A percentile compares a stretch with the other conserved stretches of the same genome.
These are phyloP conservation scores for Dactylellina parvicollis DNA, from an alignment of 2,329 filamentous ascomycete species.

Conservation along the genomic window DNA sequence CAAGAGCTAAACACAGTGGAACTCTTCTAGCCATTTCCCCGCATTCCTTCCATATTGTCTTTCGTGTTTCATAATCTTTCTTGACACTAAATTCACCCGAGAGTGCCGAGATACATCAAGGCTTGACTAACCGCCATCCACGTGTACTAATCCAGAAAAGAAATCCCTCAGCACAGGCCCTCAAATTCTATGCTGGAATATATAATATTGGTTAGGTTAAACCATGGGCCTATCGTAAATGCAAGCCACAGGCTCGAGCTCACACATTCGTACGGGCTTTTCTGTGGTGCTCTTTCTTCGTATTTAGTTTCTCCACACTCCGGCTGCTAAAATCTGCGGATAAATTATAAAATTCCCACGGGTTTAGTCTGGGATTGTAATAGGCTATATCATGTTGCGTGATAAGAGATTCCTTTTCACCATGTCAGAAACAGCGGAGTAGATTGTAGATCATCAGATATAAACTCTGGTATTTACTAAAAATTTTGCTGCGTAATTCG, in stretches of 20 bases:
- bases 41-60: neutral
- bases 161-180: slow-evolving; percentile 47
- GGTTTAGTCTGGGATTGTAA: slow-evolving; percentile 18
- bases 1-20: no score
- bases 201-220: slow-evolving; percentile 20
- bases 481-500: no score
- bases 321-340: slow-evolving; percentile 46
- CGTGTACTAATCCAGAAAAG: slow-evolving; percentile 35
- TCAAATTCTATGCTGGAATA: neutral
- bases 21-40: slow-evolving; percentile 1
- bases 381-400: slow-evolving; percentile 48
- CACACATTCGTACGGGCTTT: slow-evolving; percentile 11
- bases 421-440: slow-evolving; percentile 16
- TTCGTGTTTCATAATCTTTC: neutral
- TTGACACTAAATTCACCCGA: neutral
- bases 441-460: slow-evolving; percentile 19
- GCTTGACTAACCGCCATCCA: slow-evolving; percentile 31
- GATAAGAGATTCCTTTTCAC: slow-evolving; percentile 19
- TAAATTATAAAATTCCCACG: slow-evolving; percentile 35
- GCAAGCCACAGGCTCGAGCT: slow-evolving; percentile 36
- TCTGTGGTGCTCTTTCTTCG: slow-evolving; percentile 8
- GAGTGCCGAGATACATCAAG: slow-evolving; percentile 10
- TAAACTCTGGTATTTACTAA: no score
- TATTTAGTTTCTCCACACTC: slow-evolving; percentile 28
- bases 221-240: slow-evolving; percentile 14